Base-by-base conservation (phyloP, 192 early-diverging fungal species). In the Entomortierella beljakovae region DNA sequence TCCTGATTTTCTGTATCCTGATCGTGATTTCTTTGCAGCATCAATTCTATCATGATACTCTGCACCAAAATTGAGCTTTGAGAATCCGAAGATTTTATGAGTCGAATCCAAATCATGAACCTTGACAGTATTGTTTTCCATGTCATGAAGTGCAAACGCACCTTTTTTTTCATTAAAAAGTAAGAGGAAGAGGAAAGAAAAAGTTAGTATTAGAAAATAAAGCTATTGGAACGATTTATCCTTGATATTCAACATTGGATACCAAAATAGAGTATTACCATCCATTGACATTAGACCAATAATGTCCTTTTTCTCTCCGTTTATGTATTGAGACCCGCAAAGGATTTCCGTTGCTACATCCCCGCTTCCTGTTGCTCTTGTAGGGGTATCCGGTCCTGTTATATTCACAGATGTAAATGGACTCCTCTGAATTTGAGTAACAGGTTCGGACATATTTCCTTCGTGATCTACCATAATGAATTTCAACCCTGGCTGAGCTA, bases 251-350 rank as follows among this genome's bases (percentile, higher is more conserved):
- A 43, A 43, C 42, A 18, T 43, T 8, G 42, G 18, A 51, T 15
- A 6, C 49, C 49, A 51, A 51, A 9, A 40, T 40, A 9, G 13
- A 40, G 37, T 40, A 13, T 52, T 82, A 87, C 87, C 87, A 65
- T 89, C 87, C 85, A 87, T 87, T 25, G 84, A 84, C 54, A 89
- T 74, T 59, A 89, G 68, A 9, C 84, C 87, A 20, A 89, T 62
- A 38, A 85, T 77, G 40, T 85, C 84, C 22, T 70, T 70, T 28
- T 40, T 79, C 58, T 71, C 15, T 23, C 79, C 68, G 51, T 70
- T 60, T 16, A 72, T 57, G 43, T 56, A 73, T 6, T 57, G 74
- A 20, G 75, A 81, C 18, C 84, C 86, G 49, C 87, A 65, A 22
- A 82, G 80, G 29, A 86, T 83, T 49, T 87, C 83, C 6, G 80